These are phyloP conservation scores for Blastosporella zonata DNA, from an alignment of 1,284 basidiomycete species.

Conservation along the genomic window DNA sequence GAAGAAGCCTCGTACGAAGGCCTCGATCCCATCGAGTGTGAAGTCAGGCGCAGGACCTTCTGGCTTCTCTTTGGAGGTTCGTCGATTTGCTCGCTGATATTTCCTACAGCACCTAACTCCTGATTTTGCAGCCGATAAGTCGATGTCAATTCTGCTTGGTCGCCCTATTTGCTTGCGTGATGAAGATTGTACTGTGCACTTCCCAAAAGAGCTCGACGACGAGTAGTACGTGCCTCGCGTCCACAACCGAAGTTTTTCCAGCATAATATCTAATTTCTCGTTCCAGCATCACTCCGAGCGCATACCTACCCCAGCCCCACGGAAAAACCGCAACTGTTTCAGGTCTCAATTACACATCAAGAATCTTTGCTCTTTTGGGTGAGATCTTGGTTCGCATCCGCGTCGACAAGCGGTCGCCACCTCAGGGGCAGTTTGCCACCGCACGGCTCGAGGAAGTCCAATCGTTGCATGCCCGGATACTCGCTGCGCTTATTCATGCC, in stretches of 20 bases:
- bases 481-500: conserved; percentile 64
- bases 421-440: conserved; percentile 78
- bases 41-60: conserved; percentile 77
- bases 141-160: conserved; percentile 80
- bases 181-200: conserved; percentile 83
- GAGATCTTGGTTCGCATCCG: conserved; percentile 82
- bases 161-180: conserved; percentile 80
- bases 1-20: conserved; percentile 79
- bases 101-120: conserved; percentile 1
- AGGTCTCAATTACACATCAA: conserved; percentile 82
- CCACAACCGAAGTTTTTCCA: conserved; percentile 34
- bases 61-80: conserved; percentile 83
- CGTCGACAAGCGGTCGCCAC: conserved; percentile 79
- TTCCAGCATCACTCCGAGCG: conserved; percentile 71
- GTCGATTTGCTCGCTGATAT: conserved; percentile 2
- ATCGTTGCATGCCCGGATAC: conserved; percentile 69
- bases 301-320: conserved; percentile 77
- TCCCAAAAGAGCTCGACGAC: conserved; percentile 81
- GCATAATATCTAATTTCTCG: conserved; percentile 24
- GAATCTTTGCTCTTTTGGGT: conserved; percentile 79
- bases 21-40: conserved; percentile 81
- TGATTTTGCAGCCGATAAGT: conserved; percentile 70
- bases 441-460: conserved; percentile 78
- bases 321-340: conserved; percentile 81
- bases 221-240: conserved; percentile 64